Evolutionary conservation across 495 filamentous ascomycete genomes (phyloP), one percentile per base, ranked within the genome.

Genomic region (Hypoxylon subgilvum): DNA sequence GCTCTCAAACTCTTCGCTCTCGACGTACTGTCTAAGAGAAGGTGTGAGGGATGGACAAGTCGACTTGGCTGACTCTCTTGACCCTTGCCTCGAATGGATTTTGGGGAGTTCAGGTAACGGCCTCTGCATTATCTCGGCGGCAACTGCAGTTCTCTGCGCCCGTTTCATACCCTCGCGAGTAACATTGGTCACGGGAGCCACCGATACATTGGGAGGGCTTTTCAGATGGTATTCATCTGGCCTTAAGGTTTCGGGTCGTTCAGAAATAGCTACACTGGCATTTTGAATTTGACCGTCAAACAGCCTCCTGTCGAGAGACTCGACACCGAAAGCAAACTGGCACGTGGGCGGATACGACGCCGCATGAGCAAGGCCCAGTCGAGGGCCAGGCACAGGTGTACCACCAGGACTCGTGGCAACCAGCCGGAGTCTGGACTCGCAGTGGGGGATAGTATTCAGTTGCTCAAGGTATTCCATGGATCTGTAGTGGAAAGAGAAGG

Each of bases 401-500:
- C 7, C 25, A n/a, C n/a, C 32, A 18, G 40, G 19, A 21, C 32
- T 34, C 10, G 40, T 49, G 18, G 46, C 39, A 10, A 38, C 17
- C 23, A 52, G 34, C 12, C 41, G 42, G 32, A 18, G 9, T 50
- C 40, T 32, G 9, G 35, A 18, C 25, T 60, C 42, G 1, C 50
- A 14, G 12, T 56, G 44, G 3, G 63, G 64, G 9, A 76, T 63
- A 17, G 79, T 63, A 44, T 72, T 76, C 22, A 78, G 71, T 27
- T 74, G 64, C 23, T 71, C 52, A 22, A 83, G 71, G 35, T 74
- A 61, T 43, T 72, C 56, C 57, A 56, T 74, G 9, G 74, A 75
- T 14, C 79, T 72, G 59, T 83, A 83, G 46, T 82, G 74, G 47
- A 81, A 75, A 31, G 71, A 67, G 47, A 82, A 81, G 0, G 67